Conservation (phyloP, 257 asterid species). For the Pogostemon cablin region DNA sequence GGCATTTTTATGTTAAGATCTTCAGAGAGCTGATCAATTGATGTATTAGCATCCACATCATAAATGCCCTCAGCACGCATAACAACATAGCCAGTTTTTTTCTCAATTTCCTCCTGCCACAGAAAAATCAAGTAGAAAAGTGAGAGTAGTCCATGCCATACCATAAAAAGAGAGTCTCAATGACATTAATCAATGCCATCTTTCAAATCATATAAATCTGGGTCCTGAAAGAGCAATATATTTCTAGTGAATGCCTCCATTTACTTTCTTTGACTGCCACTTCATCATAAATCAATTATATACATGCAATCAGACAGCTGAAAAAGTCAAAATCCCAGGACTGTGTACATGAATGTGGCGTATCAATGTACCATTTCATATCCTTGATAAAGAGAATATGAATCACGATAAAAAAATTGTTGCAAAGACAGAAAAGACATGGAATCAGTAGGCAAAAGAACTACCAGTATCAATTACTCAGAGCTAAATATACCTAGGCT, state of each 20-base stretch:
- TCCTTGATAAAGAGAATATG: neutral
- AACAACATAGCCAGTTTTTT: conserved; percentile 92
- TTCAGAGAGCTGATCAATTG: conserved; percentile 95
- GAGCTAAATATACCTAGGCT: conserved; percentile 13
- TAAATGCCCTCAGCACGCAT: conserved; percentile 97
- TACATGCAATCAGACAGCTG: conserved; percentile 19
- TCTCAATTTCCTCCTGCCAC: conserved; percentile 95
- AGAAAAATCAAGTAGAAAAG: conserved; percentile 26
- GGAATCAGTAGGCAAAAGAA: conserved; percentile 28
- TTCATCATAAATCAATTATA: conserved; percentile 10
- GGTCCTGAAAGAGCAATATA: conserved; percentile 14
- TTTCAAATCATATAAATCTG: neutral
- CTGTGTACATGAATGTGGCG: neutral
- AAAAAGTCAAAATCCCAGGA: conserved; percentile 14
- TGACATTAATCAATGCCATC: conserved; percentile 10
- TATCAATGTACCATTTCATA: neutral
- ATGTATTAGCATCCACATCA: conserved; percentile 97
- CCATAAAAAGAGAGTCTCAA: neutral
- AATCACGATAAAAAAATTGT: conserved; percentile 8
- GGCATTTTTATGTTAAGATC: conserved; percentile 95
- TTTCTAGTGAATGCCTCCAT: conserved; percentile 18
- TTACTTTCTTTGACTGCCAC: conserved; percentile 7
- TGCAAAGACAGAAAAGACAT: conserved; percentile 19
- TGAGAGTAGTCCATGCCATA: neutral
- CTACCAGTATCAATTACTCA: neutral